These are phyloP conservation scores for Chlamydomonas eustigma DNA, from an alignment of 139 green algal species.

Conservation along the genomic window DNA sequence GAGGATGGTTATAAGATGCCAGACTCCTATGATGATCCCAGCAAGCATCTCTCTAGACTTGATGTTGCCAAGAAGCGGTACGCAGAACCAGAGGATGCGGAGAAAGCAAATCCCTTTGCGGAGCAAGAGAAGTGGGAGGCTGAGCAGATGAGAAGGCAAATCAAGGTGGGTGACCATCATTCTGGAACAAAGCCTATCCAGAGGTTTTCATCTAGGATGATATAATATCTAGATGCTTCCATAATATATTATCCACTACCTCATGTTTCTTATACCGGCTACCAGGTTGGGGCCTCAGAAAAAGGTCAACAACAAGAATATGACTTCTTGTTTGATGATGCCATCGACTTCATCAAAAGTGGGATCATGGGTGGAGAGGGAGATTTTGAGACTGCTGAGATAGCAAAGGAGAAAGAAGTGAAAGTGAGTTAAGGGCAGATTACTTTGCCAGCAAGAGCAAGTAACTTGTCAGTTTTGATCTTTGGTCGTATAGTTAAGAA, in stretches of 20 bases:
- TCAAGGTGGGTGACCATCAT: constrained; percentile 51
- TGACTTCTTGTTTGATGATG: constrained; percentile 92
- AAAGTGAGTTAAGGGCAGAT: neutral
- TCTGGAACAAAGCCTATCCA: too few relatives aligned
- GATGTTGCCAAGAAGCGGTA: constrained; percentile 43
- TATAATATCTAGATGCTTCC: too few relatives aligned
- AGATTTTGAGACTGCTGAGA: constrained; percentile 23
- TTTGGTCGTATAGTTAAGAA: too few relatives aligned
- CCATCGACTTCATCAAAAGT: constrained; percentile 92
- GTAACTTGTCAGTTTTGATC: too few relatives aligned
- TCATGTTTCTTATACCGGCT: too few relatives aligned
- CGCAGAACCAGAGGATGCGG: constrained; percentile 24
- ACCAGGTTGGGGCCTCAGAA: constrained; percentile 17
- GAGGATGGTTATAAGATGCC: constrained; percentile 88
- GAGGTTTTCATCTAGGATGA: too few relatives aligned
- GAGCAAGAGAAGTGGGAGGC: constrained; percentile 93
- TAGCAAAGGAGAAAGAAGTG: constrained; percentile 7
- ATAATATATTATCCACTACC: too few relatives aligned
- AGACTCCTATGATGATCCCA: constrained; percentile 64
- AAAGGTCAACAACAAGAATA: constrained; percentile 51
- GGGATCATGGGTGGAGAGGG: constrained; percentile 41
- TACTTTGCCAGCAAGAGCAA: too few relatives aligned
- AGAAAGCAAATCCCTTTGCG: constrained; percentile 59
- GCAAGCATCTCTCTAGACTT: constrained; percentile 26
- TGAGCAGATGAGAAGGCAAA: constrained; percentile 71